Percentiles rank a stretch among this genome's conserved stretches.
These are phyloP conservation scores for Macrotyloma uniflorum DNA, from an alignment of 306 rosid species.

Conservation along the genomic window DNA sequence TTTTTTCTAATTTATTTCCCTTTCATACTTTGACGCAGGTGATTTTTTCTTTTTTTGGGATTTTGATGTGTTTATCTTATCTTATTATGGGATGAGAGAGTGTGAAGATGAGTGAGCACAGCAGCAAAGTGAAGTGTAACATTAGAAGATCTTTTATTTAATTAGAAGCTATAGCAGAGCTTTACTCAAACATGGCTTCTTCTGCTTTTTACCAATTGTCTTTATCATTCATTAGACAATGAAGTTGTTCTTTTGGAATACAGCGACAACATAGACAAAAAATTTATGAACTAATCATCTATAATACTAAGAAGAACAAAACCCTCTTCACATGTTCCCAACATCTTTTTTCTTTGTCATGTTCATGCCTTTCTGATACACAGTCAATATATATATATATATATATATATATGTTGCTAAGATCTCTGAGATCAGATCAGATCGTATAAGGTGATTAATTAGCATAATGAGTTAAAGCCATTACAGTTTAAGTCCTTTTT, in stretches of 20 bases:
- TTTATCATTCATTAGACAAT: background rate
- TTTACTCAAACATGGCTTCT: background rate
- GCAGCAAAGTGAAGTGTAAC: too few species aligned
- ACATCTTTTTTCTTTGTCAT: background rate
- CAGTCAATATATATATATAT: background rate
- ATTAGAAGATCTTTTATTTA: too few species aligned
- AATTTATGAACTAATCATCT: background rate
- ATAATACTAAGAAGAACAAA: constrained; percentile 21
- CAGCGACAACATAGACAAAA: background rate
- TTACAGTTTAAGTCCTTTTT: constrained; percentile 61
- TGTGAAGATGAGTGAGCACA: too few species aligned
- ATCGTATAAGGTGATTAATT: background rate
- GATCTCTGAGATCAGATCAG: constrained; percentile 11
- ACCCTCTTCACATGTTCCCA: background rate
- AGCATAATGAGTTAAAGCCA: constrained; percentile 57
- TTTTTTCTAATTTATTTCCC: too few species aligned
- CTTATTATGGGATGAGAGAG: too few species aligned
- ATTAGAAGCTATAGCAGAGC: background rate
- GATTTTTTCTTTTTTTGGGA: too few species aligned
- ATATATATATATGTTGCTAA: background rate
- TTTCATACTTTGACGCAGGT: too few species aligned
- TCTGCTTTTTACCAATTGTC: constrained; percentile 7
- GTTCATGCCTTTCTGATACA: constrained; percentile 23
- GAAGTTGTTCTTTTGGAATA: background rate
- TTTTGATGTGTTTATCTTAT: too few species aligned